A percentile compares a stretch with the other conserved stretches of the same genome.
Evolutionary conservation across 1,139 yeast genomes (phyloP).

Genomic region (Blastobotrys capitulatus): DNA sequence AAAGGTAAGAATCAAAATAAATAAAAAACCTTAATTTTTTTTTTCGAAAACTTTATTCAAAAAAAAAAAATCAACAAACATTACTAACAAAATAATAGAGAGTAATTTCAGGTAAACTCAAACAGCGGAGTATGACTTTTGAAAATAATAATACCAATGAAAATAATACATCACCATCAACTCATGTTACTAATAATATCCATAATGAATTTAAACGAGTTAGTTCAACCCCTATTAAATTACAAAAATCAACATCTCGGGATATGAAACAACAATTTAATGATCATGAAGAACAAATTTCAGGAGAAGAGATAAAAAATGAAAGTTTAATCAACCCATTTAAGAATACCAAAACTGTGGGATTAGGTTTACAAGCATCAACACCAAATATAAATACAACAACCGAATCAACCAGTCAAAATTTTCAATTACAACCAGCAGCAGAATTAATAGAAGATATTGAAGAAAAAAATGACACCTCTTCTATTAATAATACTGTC

Average conservation of each 20-base stretch:
- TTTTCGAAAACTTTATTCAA: not conserved
- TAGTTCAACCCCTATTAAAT: not conserved
- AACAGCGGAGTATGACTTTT: constrained; percentile 3
- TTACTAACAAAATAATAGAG: not conserved
- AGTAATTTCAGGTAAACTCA: constrained; percentile 1
- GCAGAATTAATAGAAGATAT: no score
- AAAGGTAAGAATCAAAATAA: not conserved
- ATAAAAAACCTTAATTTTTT: not conserved
- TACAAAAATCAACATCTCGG: not conserved
- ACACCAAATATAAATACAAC: not conserved
- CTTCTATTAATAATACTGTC: not conserved
- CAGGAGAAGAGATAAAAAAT: not conserved
- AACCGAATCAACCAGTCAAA: not conserved
- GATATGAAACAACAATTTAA: not conserved
- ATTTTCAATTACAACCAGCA: no score
- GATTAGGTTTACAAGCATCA: not conserved
- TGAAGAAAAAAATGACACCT: not conserved
- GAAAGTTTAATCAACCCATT: not conserved
- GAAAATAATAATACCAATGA: not conserved
- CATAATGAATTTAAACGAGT: not conserved
- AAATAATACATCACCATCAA: not conserved
- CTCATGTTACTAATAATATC: not conserved
- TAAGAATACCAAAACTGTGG: not conserved
- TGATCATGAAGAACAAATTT: not conserved
- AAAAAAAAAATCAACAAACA: no score